Base-by-base conservation (phyloP, 768 basidiomycete genomes). In the Asterophora parasitica region DNA sequence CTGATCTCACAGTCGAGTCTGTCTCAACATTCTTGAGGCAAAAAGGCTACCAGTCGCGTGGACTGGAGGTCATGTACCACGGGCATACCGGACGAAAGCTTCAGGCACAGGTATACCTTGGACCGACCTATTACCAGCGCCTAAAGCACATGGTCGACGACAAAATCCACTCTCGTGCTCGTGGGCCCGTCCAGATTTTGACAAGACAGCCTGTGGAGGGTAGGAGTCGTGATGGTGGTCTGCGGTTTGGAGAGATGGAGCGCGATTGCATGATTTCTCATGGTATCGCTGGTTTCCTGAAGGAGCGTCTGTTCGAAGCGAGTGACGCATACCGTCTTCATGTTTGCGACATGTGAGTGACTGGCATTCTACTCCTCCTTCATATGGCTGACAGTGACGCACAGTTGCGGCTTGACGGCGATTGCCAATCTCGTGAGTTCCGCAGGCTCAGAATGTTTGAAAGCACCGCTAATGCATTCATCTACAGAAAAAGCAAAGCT, bases 171-270 rank as follows among this genome's bases (percentile, higher is more conserved):
- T 95, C 96, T 23, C 83, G 96, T 47, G 96, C 96, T 15, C 71
- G 96, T 66, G 96, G 96, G 11, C 96, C 96, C 4, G 91, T 99
- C 7, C 96, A 99, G 65, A 99, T 98, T 59, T 68, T 99, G 59
- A 99, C 95, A 27, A 73, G 96, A 41, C 96, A 99, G 62, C 96
- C 96, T 10, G 96, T 99, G 12, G 96, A 99, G 64, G 96, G 96
- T 79, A 81, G 96, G 68, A 92, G 89, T 79, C 81, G 96, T 71
- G 96, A 98, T 62, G 96, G 96, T 75, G 96, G 96, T 67, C 71
- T 99, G 54, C 92, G 96, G 61, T 99, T 99, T 76, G 96, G 96
- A 76, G 96, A 99, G 78, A 99, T 99, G 96, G 96, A 99, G 64
- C 90, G 92, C 65, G 95, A 97, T 80, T 98, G 96, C 66, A 99